Percentiles rank a stretch among this genome's conserved stretches.
Evolutionary conservation across 1,284 basidiomycete genomes (phyloP).

Genomic region (Xerocomus amazonicus): DNA sequence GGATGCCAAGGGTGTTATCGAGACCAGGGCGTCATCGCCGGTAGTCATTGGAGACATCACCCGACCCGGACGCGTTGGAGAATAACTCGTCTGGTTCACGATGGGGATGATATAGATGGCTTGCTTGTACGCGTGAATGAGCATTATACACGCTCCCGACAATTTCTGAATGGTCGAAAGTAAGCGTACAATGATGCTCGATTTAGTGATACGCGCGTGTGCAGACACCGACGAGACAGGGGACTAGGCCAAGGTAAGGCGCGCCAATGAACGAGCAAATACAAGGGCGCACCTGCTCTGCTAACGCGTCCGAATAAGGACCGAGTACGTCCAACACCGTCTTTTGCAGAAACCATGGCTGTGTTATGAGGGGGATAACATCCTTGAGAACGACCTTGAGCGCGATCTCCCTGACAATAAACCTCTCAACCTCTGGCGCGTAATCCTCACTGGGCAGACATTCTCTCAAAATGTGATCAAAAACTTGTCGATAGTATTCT

Average conservation of each 20-base stretch:
- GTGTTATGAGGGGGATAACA: slow-evolving; percentile 63
- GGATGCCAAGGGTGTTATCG: slow-evolving; percentile 15
- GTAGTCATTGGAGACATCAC: no score
- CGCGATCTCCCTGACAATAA: slow-evolving; percentile 73
- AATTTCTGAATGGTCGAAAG: slow-evolving; percentile 71
- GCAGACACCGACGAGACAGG: slow-evolving; percentile 18
- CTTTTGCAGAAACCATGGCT: slow-evolving; percentile 81
- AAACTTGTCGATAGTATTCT: slow-evolving; percentile 72
- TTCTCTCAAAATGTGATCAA: slow-evolving; percentile 66
- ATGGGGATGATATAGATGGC: slow-evolving; percentile 58
- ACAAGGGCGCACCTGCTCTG: slow-evolving; percentile 34
- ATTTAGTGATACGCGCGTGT: slow-evolving; percentile 45
- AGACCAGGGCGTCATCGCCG: slow-evolving; percentile 4
- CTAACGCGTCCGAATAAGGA: slow-evolving; percentile 32
- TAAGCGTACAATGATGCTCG: slow-evolving; percentile 58
- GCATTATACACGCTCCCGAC: slow-evolving; percentile 61
- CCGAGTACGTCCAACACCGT: slow-evolving; percentile 60
- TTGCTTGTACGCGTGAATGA: slow-evolving; percentile 68
- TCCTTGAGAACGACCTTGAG: slow-evolving; percentile 67
- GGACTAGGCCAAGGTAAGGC: slow-evolving; percentile 19
- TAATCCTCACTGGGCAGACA: slow-evolving; percentile 70
- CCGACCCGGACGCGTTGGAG: slow-evolving; percentile 5
- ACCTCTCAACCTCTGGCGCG: slow-evolving; percentile 73
- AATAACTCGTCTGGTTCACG: slow-evolving; percentile 50
- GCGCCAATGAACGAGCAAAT: neutral